Conservation (phyloP, 2,329 filamentous ascomycete genomes). For the Cryphonectria parasitica region DNA sequence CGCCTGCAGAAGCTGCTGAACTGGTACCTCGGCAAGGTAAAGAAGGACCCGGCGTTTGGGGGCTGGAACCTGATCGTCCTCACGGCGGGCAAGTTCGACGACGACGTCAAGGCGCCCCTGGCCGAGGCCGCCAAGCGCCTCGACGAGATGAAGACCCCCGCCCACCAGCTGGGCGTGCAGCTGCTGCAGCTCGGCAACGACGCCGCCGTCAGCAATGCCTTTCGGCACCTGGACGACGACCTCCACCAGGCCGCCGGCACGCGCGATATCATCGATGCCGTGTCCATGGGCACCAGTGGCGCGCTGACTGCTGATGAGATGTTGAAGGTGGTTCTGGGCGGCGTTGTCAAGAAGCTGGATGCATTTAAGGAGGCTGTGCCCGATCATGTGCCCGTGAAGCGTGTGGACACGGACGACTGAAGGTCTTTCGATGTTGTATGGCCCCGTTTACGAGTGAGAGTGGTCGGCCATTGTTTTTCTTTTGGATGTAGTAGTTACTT, state of each 20-base stretch:
- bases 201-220: conserved; percentile 20
- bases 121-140: conserved; percentile 27
- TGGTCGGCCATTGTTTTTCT: neutral
- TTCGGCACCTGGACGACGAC: conserved; percentile 32
- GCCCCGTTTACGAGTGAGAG: neutral
- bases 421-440: neutral
- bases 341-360: conserved; percentile 31
- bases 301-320: conserved; percentile 27
- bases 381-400: conserved; percentile 19
- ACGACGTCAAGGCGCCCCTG: conserved; percentile 29
- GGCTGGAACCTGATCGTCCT: conserved; percentile 36
- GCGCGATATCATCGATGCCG: conserved; percentile 30
- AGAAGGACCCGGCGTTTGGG: conserved; percentile 32
- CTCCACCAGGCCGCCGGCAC: conserved; percentile 28
- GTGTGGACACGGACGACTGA: conserved; percentile 20
- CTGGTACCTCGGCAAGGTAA: conserved; percentile 37
- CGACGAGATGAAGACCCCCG: conserved; percentile 29
- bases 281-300: conserved; percentile 16
- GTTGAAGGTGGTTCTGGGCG: conserved; percentile 31
- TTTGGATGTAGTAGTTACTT: neutral
- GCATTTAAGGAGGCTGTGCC: conserved; percentile 23
- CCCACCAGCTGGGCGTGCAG: conserved; percentile 31
- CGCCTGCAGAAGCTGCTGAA: conserved; percentile 33
- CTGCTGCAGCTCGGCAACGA: conserved; percentile 30
- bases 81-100: conserved; percentile 33